Evolutionary conservation across 129 eudicot species (phyloP), one percentile per base, ranked within the genome.

Genomic region (Flaveria bidentis): DNA sequence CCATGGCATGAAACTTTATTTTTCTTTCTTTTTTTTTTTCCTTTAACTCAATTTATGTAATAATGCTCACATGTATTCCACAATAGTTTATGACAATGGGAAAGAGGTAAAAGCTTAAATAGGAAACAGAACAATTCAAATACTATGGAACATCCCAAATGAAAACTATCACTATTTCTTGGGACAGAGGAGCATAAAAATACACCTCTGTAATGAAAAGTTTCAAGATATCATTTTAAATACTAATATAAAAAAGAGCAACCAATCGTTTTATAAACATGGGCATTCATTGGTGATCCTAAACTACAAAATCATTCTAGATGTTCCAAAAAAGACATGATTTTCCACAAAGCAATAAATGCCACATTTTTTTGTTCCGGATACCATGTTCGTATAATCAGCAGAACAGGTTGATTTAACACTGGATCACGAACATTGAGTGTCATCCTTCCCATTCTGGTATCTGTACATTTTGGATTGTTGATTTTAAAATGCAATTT

Each of bases 311-410:
- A 72, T 12, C 72, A 50, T 22, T 77, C 73, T 50, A 62, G 6
- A 23, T 63, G 64, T 23, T 26, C 26, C 16, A 72, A 77, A 45
- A 36, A 5, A 47, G 44, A n/a, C 41, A 57, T 26, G 50, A 53
- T 44, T 69, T 69, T n/a, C 58, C 8, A 62, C 26, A 69, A 30
- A 67, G 79, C 33, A 58, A 42, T 57, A 57, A 69, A 78, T 69
- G 76, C 76, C 69, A 57, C 71, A 44, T 17, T 26, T 53, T 53
- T 26, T 66, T 74, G 69, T 65, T 80, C 16, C 20, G 1, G 71
- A 80, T 74, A 80, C 80, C 75, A 80, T 80, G 70, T 80, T 45
- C 39, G 50, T 74, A 74, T 67, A 51, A 44, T 80, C 75, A 14
- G 68, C 25, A 44, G 74, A 42, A 36, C 51, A 51, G 51, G 71